phyloP scores from a whole-genome alignment of 352 stramenopile species.

The Pythium aphanidermatum region DNA sequence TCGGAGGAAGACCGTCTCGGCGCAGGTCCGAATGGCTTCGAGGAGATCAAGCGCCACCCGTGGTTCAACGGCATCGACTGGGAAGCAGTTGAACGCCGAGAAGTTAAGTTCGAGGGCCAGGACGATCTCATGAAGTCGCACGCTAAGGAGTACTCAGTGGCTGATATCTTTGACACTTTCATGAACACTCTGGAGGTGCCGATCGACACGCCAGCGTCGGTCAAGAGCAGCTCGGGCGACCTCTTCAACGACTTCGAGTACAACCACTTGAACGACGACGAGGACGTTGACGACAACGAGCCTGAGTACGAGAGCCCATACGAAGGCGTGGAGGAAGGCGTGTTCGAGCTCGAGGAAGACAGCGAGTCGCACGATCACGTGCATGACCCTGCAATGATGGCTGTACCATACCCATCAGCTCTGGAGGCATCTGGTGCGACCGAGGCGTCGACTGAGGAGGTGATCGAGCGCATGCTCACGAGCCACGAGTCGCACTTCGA shows the following conservation, averaged over 20 bases:
- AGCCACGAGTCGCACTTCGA: conserved; percentile 63
- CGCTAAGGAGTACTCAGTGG: conserved; percentile 71
- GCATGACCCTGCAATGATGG: conserved; percentile 1
- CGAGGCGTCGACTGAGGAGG: conserved; percentile 8
- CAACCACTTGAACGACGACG: conserved; percentile 70
- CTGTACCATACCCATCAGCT: no score
- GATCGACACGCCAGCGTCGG: conserved; percentile 74
- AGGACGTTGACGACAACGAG: conserved; percentile 25
- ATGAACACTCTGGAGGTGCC: conserved; percentile 84
- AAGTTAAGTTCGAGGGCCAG: conserved; percentile 62
- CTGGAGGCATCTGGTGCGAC: no score
- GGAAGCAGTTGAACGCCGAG: conserved; percentile 56
- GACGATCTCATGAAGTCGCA: conserved; percentile 74
- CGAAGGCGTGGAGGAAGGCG: conserved; percentile 28
- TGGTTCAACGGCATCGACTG: conserved; percentile 88
- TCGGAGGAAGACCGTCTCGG: conserved; percentile 91
- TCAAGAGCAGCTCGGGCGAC: conserved; percentile 63
- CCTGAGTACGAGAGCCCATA: conserved; percentile 30
- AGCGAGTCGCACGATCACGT: conserved; percentile 10
- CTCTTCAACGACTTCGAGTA: conserved; percentile 81
- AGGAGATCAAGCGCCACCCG: conserved; percentile 82
- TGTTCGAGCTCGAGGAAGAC: conserved; percentile 22
- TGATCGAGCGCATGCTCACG: conserved; percentile 20
- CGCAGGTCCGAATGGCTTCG: conserved; percentile 79
- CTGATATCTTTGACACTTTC: conserved; percentile 83